These are phyloP conservation scores for Penicillium psychrosexuale DNA, from an alignment of 2,329 filamentous ascomycete genomes.

Conservation along the genomic window DNA sequence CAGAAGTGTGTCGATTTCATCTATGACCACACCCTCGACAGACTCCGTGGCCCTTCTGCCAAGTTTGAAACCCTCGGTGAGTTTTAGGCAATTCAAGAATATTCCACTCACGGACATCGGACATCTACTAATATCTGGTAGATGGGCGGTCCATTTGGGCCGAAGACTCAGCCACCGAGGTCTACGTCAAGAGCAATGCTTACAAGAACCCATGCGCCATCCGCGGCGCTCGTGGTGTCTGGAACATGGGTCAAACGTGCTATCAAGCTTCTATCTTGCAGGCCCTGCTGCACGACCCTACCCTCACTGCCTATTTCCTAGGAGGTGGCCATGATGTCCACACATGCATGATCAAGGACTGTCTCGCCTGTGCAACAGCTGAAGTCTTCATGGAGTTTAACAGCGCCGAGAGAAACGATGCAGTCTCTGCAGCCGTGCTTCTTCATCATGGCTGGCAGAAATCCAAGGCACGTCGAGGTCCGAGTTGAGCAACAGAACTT, in stretches of 20 bases:
- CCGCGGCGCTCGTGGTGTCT: slow-evolving; percentile 84
- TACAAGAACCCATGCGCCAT: slow-evolving; percentile 77
- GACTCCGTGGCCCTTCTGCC: slow-evolving; percentile 26
- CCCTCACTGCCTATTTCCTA: slow-evolving; percentile 88
- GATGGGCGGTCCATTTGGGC: slow-evolving; percentile 36
- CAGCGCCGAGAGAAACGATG: slow-evolving; percentile 67
- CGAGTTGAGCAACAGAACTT: background rate
- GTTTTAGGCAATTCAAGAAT: background rate
- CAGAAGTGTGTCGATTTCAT: slow-evolving; percentile 42
- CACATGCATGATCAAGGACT: slow-evolving; percentile 59
- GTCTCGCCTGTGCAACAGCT: slow-evolving; percentile 60
- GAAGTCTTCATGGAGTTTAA: slow-evolving; percentile 64
- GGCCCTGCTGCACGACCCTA: slow-evolving; percentile 87
- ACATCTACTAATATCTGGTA: slow-evolving; percentile 6
- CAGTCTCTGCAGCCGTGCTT: slow-evolving; percentile 86
- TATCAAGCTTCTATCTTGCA: slow-evolving; percentile 97
- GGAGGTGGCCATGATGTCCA: slow-evolving; percentile 79
- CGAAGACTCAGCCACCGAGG: slow-evolving; percentile 61
- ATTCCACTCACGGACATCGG: background rate
- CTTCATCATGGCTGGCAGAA: slow-evolving; percentile 62
- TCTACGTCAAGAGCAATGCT: slow-evolving; percentile 75
- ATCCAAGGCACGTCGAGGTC: slow-evolving; percentile 16
- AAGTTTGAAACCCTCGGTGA: slow-evolving; percentile 17
- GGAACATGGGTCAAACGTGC: slow-evolving; percentile 97
- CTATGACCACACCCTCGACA: slow-evolving; percentile 42